Percentiles rank a stretch among this genome's conserved stretches.
Conservation (phyloP, 306 rosid genomes). For the Acacia melanoxylon region DNA sequence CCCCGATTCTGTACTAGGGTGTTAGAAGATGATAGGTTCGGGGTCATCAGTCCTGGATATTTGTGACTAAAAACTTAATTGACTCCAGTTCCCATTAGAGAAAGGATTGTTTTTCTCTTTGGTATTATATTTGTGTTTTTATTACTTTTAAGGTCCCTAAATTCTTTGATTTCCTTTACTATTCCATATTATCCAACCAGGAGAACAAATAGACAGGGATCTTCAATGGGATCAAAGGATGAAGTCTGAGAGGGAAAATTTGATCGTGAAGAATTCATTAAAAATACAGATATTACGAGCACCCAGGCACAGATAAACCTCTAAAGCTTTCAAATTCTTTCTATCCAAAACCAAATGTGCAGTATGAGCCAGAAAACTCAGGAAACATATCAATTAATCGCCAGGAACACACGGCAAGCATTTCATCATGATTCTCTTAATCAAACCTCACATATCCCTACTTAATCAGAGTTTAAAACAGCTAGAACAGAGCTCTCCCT, state of each 20-base stretch:
- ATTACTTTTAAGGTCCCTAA: neutral
- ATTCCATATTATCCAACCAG: neutral
- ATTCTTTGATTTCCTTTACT: neutral
- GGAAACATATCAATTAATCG: neutral
- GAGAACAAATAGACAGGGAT: neutral
- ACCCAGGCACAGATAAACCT: neutral
- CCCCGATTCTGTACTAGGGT: neutral
- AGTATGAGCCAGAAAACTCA: neutral
- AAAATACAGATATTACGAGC: neutral
- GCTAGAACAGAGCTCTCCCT: neutral
- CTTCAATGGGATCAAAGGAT: neutral
- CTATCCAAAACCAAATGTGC: slow-evolving; percentile 2
- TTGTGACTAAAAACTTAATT: neutral
- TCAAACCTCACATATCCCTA: neutral
- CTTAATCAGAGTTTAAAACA: neutral
- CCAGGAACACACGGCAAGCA: neutral
- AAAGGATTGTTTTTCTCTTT: neutral
- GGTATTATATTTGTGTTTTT: neutral
- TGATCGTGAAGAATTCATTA: neutral
- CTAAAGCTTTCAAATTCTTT: neutral
- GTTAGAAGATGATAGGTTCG: neutral
- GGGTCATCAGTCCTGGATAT: neutral
- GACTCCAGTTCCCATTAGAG: neutral
- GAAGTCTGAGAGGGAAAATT: neutral
- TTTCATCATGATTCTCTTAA: neutral